A percentile compares a stretch with the other conserved stretches of the same genome.
phyloP scores from a whole-genome alignment of 441 rosid species.

The California macrophylla region DNA sequence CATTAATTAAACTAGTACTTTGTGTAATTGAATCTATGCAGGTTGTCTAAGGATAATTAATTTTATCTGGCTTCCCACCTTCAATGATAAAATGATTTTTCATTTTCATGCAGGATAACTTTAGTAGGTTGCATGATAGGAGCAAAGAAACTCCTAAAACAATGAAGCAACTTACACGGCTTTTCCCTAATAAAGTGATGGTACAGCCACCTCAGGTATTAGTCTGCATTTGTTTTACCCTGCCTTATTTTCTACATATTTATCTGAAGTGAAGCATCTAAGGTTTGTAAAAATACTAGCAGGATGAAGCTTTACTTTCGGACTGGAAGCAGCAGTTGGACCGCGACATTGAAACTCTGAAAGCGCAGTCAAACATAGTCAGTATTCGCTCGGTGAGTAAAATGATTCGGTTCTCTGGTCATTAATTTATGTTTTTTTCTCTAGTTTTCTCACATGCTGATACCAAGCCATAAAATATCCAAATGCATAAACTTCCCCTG shows the following conservation, averaged over 20 bases:
- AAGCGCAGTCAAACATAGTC: conserved; percentile 64
- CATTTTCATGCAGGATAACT: conserved; percentile 55
- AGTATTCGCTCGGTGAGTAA: conserved; percentile 65
- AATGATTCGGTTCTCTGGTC: conserved; percentile 1
- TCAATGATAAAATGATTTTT: neutral
- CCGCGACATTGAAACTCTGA: conserved; percentile 79
- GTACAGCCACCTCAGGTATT: conserved; percentile 93
- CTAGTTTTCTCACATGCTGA: neutral
- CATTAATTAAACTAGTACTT: neutral
- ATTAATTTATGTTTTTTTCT: neutral
- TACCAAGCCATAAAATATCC: neutral
- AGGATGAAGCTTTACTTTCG: conserved; percentile 85
- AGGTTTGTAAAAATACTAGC: conserved; percentile 24
- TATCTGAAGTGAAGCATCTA: conserved; percentile 13
- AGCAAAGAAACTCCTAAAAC: conserved; percentile 85
- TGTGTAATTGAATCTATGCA: neutral
- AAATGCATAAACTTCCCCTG: neutral
- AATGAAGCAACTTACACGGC: conserved; percentile 79
- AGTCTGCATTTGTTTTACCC: conserved; percentile 6
- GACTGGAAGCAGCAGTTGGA: conserved; percentile 96
- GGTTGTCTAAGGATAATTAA: neutral
- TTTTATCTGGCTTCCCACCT: neutral
- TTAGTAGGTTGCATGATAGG: conserved; percentile 79
- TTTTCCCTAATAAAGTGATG: conserved; percentile 90
- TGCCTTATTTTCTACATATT: neutral